Conservation (phyloP, 1,284 basidiomycete genomes). For the Inonotus hispidus region DNA sequence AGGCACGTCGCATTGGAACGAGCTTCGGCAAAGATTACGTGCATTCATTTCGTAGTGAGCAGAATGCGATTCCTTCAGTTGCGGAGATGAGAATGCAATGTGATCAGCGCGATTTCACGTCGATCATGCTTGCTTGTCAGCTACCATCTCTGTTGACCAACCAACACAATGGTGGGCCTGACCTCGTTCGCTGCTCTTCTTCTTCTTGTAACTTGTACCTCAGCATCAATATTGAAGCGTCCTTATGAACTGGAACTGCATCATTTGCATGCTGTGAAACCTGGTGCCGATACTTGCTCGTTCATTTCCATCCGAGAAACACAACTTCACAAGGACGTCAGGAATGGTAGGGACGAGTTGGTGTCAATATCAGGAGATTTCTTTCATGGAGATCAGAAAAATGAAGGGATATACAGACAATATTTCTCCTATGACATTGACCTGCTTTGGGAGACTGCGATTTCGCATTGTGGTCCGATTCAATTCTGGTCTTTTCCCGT, state of each 20-base stretch:
- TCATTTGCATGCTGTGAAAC: not conserved
- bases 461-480: not conserved
- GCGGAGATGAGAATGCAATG: too few species aligned
- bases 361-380: not conserved
- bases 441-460: not conserved
- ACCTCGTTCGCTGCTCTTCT: too few species aligned
- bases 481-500: not conserved
- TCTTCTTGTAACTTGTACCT: too few species aligned
- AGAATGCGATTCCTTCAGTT: too few species aligned
- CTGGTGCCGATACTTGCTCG: not conserved
- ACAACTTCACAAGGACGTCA: not conserved
- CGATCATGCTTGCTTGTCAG: too few species aligned
- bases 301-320: not conserved
- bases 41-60: too few species aligned
- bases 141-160: too few species aligned
- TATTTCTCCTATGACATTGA: constrained; percentile 1
- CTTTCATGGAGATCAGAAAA: not conserved
- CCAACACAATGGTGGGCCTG: too few species aligned
- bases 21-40: too few species aligned
- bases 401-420: not conserved
- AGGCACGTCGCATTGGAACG: too few species aligned
- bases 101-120: too few species aligned
- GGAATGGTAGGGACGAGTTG: not conserved
- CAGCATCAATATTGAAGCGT: not conserved
- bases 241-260: not conserved